Conservation (phyloP, 1,284 basidiomycete species). For the Sporisorium graminicola region DNA sequence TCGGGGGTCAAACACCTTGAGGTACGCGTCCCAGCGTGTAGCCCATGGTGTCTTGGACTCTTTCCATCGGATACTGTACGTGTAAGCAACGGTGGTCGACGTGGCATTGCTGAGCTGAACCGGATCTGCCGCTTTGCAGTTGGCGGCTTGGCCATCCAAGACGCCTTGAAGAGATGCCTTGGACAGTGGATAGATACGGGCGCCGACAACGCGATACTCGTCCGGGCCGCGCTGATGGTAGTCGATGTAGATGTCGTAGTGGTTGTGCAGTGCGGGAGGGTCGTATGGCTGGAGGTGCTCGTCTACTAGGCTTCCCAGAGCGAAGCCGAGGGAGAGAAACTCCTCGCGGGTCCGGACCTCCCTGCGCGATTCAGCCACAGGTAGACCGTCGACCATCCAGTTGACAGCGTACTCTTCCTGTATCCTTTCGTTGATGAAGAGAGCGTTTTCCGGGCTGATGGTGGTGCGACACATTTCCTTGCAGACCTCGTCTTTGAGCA, state of each 20-base stretch:
- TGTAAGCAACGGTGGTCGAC: slow-evolving; percentile 83
- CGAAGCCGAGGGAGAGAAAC: slow-evolving; percentile 75
- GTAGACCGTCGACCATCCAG: slow-evolving; percentile 93
- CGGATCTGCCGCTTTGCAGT: slow-evolving; percentile 51
- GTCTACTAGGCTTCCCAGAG: slow-evolving; percentile 65
- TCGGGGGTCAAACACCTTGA: slow-evolving; percentile 60
- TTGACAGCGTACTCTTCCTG: slow-evolving; percentile 93
- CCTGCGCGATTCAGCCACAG: slow-evolving; percentile 75
- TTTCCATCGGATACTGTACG: slow-evolving; percentile 90
- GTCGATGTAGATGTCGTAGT: slow-evolving; percentile 67
- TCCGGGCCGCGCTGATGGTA: slow-evolving; percentile 62
- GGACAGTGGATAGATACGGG: slow-evolving; percentile 62
- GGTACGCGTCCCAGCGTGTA: slow-evolving; percentile 94
- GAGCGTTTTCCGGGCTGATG: slow-evolving; percentile 80
- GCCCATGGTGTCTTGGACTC: slow-evolving; percentile 82
- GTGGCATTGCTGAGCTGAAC: slow-evolving; percentile 72
- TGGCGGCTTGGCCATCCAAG: slow-evolving; percentile 20
- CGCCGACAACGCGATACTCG: slow-evolving; percentile 68
- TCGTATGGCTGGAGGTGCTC: slow-evolving; percentile 69
- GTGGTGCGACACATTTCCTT: slow-evolving; percentile 79
- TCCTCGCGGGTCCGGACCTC: slow-evolving; percentile 67
- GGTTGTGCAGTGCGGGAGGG: slow-evolving; percentile 67
- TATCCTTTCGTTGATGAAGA: slow-evolving; percentile 92
- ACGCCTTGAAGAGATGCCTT: slow-evolving; percentile 49
- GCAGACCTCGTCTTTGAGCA: slow-evolving; percentile 82